Evolutionary conservation across 345 rosid species (phyloP), one percentile per base, ranked within the genome.

Genomic region (Hibiscus trionum): DNA sequence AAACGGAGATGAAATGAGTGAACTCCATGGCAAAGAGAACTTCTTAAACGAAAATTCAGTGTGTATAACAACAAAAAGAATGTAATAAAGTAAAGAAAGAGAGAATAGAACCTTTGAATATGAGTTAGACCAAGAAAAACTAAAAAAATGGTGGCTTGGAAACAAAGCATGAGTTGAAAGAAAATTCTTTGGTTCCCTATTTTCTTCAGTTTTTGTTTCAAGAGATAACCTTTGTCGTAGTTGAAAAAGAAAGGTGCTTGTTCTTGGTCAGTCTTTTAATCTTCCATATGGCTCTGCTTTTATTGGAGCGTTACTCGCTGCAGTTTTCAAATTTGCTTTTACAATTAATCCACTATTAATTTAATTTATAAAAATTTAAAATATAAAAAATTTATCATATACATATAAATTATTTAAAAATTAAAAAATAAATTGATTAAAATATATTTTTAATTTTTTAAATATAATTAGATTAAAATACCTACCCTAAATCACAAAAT

Each of bases 121-220:
- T 12, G 7, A 69, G 26, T 29, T 31, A 49, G 67, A 5, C 33
- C 29, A 44, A 82, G 72, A 55, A 33, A 47, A 76, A 75, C 17
- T 7, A 47, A 47, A 47, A 78, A 71, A 79, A 72, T 82, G 80
- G 90, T 39, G 9, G 44, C 90, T 85, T 86, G 84, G 76, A 77
- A 68, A 83, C 74, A 81, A 85, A 88, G 90, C 88, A 85, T 39
- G 77, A 77, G 80, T 61, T 11, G 46, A 72, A 73, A 42, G 65
- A 75, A 76, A 71, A 66, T 74, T 72, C 75, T 64, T 29, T 5
- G 69, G 59, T 68, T 56, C 52, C 9, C 35, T 16, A 5, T 53
- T 53, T 53, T 67, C 55, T 42, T 1, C 37, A 11, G 12, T 42
- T 39, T 24, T 10, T 8, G 44, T 39, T 39, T 39, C 44, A 11